Evolutionary conservation across 108 stramenopile species (phyloP).

Genomic region (Conticribra guillardii): DNA sequence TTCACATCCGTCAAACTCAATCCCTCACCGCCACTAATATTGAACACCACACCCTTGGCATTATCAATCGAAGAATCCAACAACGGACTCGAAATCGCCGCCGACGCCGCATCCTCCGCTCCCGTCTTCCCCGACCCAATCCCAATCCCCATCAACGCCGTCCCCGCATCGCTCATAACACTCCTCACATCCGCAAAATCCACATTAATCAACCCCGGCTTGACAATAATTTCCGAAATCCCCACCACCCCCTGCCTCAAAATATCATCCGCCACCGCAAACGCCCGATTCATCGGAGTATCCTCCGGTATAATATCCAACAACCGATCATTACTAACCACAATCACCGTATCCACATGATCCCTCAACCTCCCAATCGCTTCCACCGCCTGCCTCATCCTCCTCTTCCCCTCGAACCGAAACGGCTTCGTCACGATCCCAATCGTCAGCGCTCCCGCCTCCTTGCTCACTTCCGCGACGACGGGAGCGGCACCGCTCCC

Average conservation of each 20-base stretch:
- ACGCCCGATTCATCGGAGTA: constrained; percentile 84
- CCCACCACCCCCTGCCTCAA: constrained; percentile 91
- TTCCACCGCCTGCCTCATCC: constrained; percentile 83
- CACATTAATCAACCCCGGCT: constrained; percentile 91
- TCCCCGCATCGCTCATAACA: constrained; percentile 91
- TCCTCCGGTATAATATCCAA: constrained; percentile 88
- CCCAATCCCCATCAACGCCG: constrained; percentile 92
- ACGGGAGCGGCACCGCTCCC: constrained; percentile 88
- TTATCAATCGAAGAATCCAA: constrained; percentile 84
- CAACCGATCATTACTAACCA: constrained; percentile 91
- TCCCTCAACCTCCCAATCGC: constrained; percentile 69
- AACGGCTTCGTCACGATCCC: constrained; percentile 91
- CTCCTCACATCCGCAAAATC: constrained; percentile 93
- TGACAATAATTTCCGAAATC: constrained; percentile 89
- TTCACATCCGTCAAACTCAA: constrained; percentile 88
- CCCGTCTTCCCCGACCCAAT: constrained; percentile 76
- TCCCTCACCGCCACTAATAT: constrained; percentile 82
- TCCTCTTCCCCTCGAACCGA: constrained; percentile 84
- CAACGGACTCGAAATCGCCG: constrained; percentile 86
- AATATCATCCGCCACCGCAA: constrained; percentile 91
- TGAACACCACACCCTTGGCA: constrained; percentile 90
- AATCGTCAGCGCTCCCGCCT: constrained; percentile 72
- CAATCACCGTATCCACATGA: constrained; percentile 91
- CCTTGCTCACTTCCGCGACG: constrained; percentile 78
- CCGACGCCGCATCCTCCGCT: constrained; percentile 86